Evolutionary conservation across 2,329 filamentous ascomycete species (phyloP).

Genomic region (Hymenoscyphus linearis): DNA sequence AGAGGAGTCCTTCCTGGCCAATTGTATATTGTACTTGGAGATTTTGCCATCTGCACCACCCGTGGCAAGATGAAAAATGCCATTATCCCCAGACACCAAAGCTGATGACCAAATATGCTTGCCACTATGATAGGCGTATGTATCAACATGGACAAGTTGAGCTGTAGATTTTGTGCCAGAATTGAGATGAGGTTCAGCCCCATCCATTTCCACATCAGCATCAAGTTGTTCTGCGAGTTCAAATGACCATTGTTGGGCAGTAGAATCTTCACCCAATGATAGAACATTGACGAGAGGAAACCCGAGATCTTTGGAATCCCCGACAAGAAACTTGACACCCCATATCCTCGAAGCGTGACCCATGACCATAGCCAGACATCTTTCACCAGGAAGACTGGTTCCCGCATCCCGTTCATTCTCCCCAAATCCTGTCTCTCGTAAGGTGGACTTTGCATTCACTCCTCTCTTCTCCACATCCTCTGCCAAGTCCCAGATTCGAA

Average conservation of each 20-base stretch:
- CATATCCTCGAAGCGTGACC: constrained; percentile 88
- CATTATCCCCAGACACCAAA: constrained; percentile 31
- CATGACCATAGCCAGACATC: constrained; percentile 67
- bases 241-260: constrained; percentile 62
- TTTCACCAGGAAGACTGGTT: constrained; percentile 34
- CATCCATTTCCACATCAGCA: not conserved
- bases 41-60: constrained; percentile 82
- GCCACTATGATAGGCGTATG: constrained; percentile 65
- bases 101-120: constrained; percentile 87
- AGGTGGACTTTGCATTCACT: not conserved
- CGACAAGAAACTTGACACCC: constrained; percentile 64
- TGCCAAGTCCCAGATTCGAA: constrained; percentile 77
- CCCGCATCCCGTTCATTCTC: constrained; percentile 30
- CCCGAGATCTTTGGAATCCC: not conserved
- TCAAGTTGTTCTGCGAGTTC: constrained; percentile 4
- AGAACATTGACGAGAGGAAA: constrained; percentile 47
- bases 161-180: constrained; percentile 6
- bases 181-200: not conserved
- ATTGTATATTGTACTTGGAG: constrained; percentile 33
- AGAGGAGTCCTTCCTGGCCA: not conserved
- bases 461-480: not conserved
- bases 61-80: constrained; percentile 43
- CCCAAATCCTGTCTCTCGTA: constrained; percentile 59
- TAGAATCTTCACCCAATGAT: constrained; percentile 83
- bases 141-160: constrained; percentile 47